Evolutionary conservation across 805 yeast genomes (phyloP).

Genomic region (Metschnikowia rubicola): DNA sequence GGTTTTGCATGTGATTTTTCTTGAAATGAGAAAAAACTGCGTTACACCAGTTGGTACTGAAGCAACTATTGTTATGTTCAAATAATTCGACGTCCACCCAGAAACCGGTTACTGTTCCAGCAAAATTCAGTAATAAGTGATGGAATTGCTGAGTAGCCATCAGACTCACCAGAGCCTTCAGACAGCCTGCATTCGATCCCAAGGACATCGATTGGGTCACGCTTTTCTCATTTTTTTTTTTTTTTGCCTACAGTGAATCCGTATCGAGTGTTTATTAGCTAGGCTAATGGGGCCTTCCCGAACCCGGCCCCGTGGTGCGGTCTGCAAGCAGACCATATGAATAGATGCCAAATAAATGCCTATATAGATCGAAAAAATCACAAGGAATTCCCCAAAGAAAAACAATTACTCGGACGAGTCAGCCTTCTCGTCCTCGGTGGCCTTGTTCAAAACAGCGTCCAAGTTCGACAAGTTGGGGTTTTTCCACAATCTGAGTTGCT

Average conservation of each 20-base stretch:
- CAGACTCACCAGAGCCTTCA: too few species aligned
- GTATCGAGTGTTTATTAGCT: too few species aligned
- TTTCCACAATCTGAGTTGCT: conserved; percentile 45
- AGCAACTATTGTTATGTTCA: too few species aligned
- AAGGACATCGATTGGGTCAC: too few species aligned
- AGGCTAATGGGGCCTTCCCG: too few species aligned
- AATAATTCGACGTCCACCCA: too few species aligned
- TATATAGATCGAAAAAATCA: background rate
- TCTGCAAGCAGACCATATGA: background rate
- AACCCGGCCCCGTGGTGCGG: too few species aligned
- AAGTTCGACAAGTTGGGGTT: conserved; percentile 42
- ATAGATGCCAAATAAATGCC: background rate
- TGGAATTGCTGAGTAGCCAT: too few species aligned
- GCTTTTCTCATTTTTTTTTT: background rate
- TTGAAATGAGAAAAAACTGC: background rate
- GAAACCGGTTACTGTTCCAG: too few species aligned
- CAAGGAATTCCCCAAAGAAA: background rate
- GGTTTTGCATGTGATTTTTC: background rate
- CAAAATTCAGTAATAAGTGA: too few species aligned
- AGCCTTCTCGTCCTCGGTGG: conserved; percentile 22
- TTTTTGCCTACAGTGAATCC: too few species aligned
- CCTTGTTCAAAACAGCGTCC: conserved; percentile 41
- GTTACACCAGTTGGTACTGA: background rate
- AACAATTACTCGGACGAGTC: conserved; percentile 10
- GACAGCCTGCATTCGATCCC: too few species aligned